Percentiles rank a stretch among this genome's conserved stretches.
These are phyloP conservation scores for Penicillium polonicum DNA, from an alignment of 2,329 filamentous ascomycete genomes.

Conservation along the genomic window DNA sequence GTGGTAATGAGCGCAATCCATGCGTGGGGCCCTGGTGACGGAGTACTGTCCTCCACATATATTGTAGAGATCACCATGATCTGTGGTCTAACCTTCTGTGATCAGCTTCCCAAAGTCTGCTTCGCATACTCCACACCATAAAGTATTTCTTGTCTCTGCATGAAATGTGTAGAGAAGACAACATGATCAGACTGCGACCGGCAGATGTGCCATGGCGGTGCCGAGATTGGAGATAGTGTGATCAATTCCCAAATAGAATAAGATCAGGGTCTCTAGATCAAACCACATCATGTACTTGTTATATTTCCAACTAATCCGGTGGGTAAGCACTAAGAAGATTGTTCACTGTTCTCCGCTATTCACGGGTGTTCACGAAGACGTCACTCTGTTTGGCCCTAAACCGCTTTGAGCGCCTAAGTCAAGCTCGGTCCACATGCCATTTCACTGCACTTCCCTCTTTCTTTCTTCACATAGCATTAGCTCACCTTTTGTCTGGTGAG, in stretches of 20 bases:
- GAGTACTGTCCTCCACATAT: constrained; percentile 12
- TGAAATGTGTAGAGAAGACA: neutral
- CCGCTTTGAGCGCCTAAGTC: constrained; percentile 14
- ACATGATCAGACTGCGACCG: neutral
- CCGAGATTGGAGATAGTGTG: too few relatives aligned
- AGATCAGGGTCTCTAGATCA: neutral
- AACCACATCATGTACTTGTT: neutral
- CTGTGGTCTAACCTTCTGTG: neutral
- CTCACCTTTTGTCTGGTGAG: neutral
- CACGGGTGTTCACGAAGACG: constrained; percentile 25
- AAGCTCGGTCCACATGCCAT: constrained; percentile 29
- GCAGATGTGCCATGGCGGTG: neutral
- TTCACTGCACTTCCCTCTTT: constrained; percentile 12
- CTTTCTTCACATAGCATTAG: constrained; percentile 8
- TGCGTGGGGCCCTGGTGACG: neutral
- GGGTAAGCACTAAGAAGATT: neutral
- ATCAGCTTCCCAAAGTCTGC: neutral
- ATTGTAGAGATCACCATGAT: neutral
- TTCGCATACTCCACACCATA: neutral
- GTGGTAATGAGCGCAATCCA: neutral
- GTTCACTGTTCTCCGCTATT: neutral
- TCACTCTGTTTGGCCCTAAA: constrained; percentile 29
- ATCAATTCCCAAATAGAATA: neutral
- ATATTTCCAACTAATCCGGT: neutral
- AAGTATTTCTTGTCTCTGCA: neutral